Evolutionary conservation across 1,284 basidiomycete species (phyloP), one percentile per base, ranked within the genome.

Genomic region (Heliocybe sulcata): DNA sequence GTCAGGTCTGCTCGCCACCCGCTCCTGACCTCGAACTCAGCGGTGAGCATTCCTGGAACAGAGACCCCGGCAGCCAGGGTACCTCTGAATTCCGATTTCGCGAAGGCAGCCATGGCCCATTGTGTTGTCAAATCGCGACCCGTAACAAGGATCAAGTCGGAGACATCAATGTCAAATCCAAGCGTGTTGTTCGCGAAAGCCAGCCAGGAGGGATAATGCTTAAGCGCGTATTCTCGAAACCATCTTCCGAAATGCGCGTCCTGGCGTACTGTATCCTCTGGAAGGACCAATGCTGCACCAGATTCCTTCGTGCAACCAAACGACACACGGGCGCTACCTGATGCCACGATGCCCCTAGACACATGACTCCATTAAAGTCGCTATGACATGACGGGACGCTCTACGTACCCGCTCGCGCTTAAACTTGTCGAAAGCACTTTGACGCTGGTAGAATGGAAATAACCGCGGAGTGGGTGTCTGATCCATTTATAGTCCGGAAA

Each of bases 41-140:
- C 47, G 11, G 27, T 25, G 23, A 29, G 11, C 20, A 49, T 49
- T 12, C 23, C 47, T 25, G 47, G 47, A 16, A 49, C 23, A 12
- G 22, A 25, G 22, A 29, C 27, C 3, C 47, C 47, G 20, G 12
- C 12, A 6, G 6, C 22, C 6, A 25, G 6, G 8, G 9, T 26
- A 25, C 47, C 47, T 26, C 25, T 8, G 47, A 49, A 16, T 25
- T 49, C 47, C 6, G 23, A 16, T 12, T 20, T 25, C 6, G 12
- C 27, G 20, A 49, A 49, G 12, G 47, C 47, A 9, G 23, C 47
- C 47, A 49, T 49, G 16, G 47, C 47, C 47, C 47, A 49, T 22
- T 49, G 23, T 26, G 47, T 29, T 25, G 47, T 49, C 20, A 49
- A 26, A 26, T 49, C 47, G n/a, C 47, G 47, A 25, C 47, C 47